Base-by-base conservation (phyloP, 2,329 filamentous ascomycete genomes). In the Cytospora piceicola region DNA sequence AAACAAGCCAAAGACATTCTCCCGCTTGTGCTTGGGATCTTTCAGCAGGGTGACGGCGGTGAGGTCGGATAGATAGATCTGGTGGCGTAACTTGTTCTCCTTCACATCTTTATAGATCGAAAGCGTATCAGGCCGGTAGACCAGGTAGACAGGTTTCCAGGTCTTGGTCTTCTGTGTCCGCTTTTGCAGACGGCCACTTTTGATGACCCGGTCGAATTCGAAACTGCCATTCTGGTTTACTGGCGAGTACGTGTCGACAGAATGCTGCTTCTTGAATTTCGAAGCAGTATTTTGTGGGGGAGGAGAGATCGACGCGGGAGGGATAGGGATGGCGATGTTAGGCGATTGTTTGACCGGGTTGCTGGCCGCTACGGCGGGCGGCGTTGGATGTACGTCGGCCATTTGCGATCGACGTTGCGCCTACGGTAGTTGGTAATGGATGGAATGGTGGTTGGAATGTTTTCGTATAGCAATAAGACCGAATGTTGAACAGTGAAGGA, bases 181-280 rank as follows among this genome's bases (percentile, higher is more conserved):
- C 79, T 96, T 96, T 74, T 91, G 86, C 49, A 97, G 88, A 71
- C 90, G 90, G 66, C 94, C 94, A 65, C 90, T 88, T 80, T 96
- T 98, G 76, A 98, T 85, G 63, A 98, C 92, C 59, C 93, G 90
- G 77, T 99, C 95, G 74, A 96, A 96, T 74, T 95, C 94, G 76
- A 97, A 99, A 77, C 93, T 95, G 69, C 95, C 95, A 77, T 96
- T 94, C 77, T 96, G 90, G 75, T 94, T 96, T 69, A 98, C 93
- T 5, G 93, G 92, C 34, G 92, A 95, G 73, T 93, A 88, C 20
- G 88, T 83, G 70, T 91, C 88, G 53, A 90, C 75, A 30, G 80
- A 81, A 30, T 87, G 77, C 71, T 85, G 82, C 63, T 69, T 75
- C 65, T 72, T 75, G 32, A 78, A 52, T n/a, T 74, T 74, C 53